These are phyloP conservation scores for Gyrodon lividus DNA, from an alignment of 768 basidiomycete genomes.

Conservation along the genomic window DNA sequence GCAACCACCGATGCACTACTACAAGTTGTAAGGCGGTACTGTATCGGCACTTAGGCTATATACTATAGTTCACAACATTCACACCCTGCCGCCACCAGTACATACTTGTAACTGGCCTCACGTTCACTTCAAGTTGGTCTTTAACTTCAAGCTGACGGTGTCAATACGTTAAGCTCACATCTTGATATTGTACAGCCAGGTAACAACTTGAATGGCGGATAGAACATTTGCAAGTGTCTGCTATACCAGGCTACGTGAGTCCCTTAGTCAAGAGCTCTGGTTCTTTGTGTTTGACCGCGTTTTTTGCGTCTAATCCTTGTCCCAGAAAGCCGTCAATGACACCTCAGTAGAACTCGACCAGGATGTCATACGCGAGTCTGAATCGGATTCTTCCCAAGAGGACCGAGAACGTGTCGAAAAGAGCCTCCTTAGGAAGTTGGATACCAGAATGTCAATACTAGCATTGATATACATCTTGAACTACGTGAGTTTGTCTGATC, in stretches of 20 bases:
- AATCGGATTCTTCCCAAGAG: neutral
- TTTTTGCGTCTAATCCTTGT: neutral
- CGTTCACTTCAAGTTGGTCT: too few species aligned
- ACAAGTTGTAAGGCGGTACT: too few species aligned
- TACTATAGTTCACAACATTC: too few species aligned
- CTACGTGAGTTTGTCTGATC: constrained; percentile 22
- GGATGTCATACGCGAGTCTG: neutral
- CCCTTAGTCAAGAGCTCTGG: neutral
- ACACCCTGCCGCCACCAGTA: too few species aligned
- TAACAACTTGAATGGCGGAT: constrained; percentile 5
- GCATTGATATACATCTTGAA: constrained; percentile 37
- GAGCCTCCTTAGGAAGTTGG: constrained; percentile 39
- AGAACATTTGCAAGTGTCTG: constrained; percentile 3
- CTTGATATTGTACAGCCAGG: neutral
- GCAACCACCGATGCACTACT: too few species aligned
- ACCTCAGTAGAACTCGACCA: constrained; percentile 1
- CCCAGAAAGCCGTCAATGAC: constrained; percentile 3
- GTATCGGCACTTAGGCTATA: too few species aligned
- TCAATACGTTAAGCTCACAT: too few species aligned
- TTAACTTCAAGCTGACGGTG: too few species aligned
- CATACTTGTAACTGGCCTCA: too few species aligned
- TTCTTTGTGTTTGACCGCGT: neutral
- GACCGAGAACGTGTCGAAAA: constrained; percentile 40
- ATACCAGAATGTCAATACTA: constrained; percentile 35
- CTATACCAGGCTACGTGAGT: constrained; percentile 22